A percentile compares a stretch with the other conserved stretches of the same genome.
Evolutionary conservation across 2,329 filamentous ascomycete species (phyloP).

Genomic region (Geosmithia morbida): DNA sequence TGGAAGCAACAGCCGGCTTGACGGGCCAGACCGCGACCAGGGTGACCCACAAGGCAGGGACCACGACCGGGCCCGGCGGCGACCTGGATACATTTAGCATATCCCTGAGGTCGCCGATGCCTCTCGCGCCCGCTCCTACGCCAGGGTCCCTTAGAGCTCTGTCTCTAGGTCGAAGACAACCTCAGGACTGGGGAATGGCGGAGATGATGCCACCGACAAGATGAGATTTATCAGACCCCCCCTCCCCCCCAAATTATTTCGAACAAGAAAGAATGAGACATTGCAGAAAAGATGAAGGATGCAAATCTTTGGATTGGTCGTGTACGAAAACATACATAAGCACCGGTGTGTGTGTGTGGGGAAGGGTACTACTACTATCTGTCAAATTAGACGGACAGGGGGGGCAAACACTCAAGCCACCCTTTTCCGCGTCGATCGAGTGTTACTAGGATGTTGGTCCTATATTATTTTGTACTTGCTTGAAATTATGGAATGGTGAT

Average conservation of each 20-base stretch:
- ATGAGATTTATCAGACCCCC: not conserved
- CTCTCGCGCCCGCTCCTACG: not conserved
- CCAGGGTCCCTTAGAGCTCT: not conserved
- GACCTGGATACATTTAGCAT: not conserved
- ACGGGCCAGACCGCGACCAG: not conserved
- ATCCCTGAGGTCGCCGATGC: not conserved
- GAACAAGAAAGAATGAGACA: not conserved
- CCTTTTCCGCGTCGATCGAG: not conserved
- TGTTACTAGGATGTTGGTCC: not conserved
- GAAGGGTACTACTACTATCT: not conserved
- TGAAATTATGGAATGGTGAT: not conserved
- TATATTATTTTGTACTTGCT: no score
- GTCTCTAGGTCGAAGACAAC: not conserved
- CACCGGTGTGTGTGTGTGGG: not conserved
- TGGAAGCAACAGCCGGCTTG: conserved; percentile 16
- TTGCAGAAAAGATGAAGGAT: not conserved
- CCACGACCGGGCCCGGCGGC: no score
- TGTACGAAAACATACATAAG: not conserved
- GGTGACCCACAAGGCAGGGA: not conserved
- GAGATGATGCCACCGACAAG: not conserved
- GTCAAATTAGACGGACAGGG: not conserved
- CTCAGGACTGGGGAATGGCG: not conserved
- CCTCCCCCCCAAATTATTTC: not conserved
- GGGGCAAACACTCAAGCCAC: not conserved
- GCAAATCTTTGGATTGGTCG: not conserved